Conservation (phyloP, 805 yeast genomes). For the Kregervanrija delftensis region DNA sequence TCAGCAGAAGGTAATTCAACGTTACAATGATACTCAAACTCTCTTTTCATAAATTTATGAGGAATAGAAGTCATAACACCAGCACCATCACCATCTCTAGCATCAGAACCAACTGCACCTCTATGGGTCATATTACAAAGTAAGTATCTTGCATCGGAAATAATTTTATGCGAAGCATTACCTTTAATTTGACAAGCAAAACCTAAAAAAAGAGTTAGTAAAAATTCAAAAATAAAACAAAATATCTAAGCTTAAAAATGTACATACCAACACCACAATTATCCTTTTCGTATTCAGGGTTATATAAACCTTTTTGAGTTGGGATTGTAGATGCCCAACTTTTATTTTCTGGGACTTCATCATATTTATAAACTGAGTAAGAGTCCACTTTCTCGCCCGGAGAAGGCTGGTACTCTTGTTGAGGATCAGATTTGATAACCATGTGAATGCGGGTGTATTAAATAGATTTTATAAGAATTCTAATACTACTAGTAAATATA, state of each 20-base stretch:
- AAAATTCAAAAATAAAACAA: neutral
- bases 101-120: slow-evolving; percentile 95
- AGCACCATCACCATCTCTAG: slow-evolving; percentile 98
- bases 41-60: slow-evolving; percentile 78
- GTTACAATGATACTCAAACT: slow-evolving; percentile 65
- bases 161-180: slow-evolving; percentile 78
- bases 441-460: slow-evolving; percentile 5
- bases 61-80: slow-evolving; percentile 93
- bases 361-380: slow-evolving; percentile 53
- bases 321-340: slow-evolving; percentile 94
- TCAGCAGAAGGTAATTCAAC: slow-evolving; percentile 69
- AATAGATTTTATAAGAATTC: neutral
- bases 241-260: neutral
- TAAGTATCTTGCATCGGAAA: slow-evolving; percentile 79
- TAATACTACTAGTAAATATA: no score
- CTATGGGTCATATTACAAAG: slow-evolving; percentile 98
- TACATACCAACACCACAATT: slow-evolving; percentile 86
- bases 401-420: slow-evolving; percentile 19
- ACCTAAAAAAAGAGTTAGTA: slow-evolving; percentile 26
- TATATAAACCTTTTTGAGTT: slow-evolving; percentile 78
- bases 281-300: slow-evolving; percentile 90
- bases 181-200: slow-evolving; percentile 95
- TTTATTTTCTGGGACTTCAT: slow-evolving; percentile 68
- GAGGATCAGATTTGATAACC: slow-evolving; percentile 25
- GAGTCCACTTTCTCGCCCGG: slow-evolving; percentile 16